Evolutionary conservation across 2,329 filamentous ascomycete genomes (phyloP).

Genomic region (Tolypocladium endophyticum): DNA sequence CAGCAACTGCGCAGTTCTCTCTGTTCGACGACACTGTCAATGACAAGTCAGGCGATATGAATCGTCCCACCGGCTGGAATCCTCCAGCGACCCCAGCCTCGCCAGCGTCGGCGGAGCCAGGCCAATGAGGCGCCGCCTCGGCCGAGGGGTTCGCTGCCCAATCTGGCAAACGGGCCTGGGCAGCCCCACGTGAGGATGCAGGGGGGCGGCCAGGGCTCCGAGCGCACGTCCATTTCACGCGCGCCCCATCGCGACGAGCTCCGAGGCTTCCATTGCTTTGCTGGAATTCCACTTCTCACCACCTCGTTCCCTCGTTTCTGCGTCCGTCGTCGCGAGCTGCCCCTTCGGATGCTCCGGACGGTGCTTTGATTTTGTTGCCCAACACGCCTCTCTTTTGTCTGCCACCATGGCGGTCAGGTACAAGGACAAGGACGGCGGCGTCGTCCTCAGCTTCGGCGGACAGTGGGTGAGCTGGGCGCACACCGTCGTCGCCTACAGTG

Average conservation of each 20-base stretch:
- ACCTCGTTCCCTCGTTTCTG: conserved; percentile 3
- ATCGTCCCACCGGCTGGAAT: too few species aligned
- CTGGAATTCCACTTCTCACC: conserved; percentile 4
- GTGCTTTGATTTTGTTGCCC: conserved; percentile 12
- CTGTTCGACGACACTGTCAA: too few species aligned
- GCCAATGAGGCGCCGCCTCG: background rate
- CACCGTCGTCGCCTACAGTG: conserved; percentile 73
- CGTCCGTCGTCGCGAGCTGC: background rate
- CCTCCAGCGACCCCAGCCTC: too few species aligned
- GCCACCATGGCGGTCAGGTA: conserved; percentile 33
- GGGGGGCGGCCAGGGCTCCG: background rate
- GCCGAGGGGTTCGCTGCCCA: background rate
- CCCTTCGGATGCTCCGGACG: conserved; percentile 21
- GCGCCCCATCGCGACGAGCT: conserved; percentile 5
- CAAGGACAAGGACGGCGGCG: conserved; percentile 55
- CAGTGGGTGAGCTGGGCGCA: conserved; percentile 87
- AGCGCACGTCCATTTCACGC: background rate
- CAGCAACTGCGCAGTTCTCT: too few species aligned
- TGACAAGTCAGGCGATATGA: too few species aligned
- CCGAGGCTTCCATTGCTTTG: conserved; percentile 6
- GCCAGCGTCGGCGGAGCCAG: background rate
- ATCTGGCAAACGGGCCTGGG: background rate
- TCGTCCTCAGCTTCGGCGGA: conserved; percentile 60
- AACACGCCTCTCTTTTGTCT: conserved; percentile 7
- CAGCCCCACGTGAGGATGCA: background rate